Evolutionary conservation across 768 basidiomycete genomes (phyloP), one percentile per base, ranked within the genome.

Genomic region (Tephrocybe sp.): DNA sequence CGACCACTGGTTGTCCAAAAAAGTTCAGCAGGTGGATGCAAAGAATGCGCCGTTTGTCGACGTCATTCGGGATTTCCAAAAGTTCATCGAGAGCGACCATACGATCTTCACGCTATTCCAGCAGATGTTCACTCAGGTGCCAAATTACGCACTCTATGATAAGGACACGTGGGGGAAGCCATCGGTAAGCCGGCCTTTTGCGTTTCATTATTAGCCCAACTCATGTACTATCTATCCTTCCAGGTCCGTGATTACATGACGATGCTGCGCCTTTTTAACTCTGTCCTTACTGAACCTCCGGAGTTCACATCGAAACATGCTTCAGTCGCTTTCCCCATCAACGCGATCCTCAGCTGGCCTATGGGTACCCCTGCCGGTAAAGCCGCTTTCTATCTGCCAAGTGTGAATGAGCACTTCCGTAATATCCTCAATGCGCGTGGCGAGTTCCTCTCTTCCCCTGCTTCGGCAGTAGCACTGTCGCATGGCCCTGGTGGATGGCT

Each of bases 401-500:
- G 65, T 43, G 72, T 84, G 47, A 85, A 85, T 50, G 58, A 38
- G 0, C 59, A 68, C 43, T 62, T 84, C 56, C 76, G 78, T 56
- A 73, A 71, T 34, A 62, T 84, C 46, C 72, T 85, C 54, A 65
- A 77, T 40, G 68, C 65, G 20, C 86, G 83, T 81, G 67, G 69
- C 8, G 56, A 50, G 8, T 83, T 68, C 67, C 76, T 85, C 40
- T 58, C 60, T 7, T 74, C 76, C 1, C 62, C 68, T 3, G 70
- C 61, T 3, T 84, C 81, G 0, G 59, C 68, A 39, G 45, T 62
- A 14, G 78, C 79, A n/a, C 68, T 85, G 43, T 68, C 57, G 49
- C 41, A 55, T 6, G 61, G 59, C 15, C 56, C 65, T 0, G 62
- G 67, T n/a, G 77, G 78, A 0, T 85, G 83, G 83, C 76, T 85